Evolutionary conservation across 2,329 filamentous ascomycete species (phyloP).

Genomic region (Xylariaceae sp.): DNA sequence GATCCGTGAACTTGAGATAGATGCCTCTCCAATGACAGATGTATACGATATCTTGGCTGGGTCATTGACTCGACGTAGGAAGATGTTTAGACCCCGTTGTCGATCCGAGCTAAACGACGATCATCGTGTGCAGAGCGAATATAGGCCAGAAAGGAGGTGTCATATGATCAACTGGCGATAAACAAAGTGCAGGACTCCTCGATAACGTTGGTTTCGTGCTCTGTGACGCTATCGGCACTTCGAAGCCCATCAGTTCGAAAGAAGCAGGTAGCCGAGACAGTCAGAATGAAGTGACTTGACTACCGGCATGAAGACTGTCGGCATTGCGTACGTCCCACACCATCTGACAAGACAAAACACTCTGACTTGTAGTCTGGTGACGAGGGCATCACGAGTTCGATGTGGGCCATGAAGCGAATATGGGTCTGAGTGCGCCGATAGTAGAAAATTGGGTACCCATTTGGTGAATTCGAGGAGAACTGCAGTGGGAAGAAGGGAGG

Average conservation of each 20-base stretch:
- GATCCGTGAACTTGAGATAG: slow-evolving; percentile 11
- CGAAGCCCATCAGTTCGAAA: slow-evolving; percentile 10
- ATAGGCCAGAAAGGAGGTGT: not conserved
- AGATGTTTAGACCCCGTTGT: not conserved
- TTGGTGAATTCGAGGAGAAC: not conserved
- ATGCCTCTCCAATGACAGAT: not conserved
- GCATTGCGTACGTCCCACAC: slow-evolving; percentile 5
- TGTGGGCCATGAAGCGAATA: slow-evolving; percentile 6
- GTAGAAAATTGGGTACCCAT: not conserved
- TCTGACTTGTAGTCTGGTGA: slow-evolving; percentile 14
- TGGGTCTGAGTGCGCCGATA: not conserved
- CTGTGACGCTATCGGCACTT: slow-evolving; percentile 15
- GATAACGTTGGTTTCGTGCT: not conserved
- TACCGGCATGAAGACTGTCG: slow-evolving; percentile 13
- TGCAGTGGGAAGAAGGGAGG: slow-evolving; percentile 8
- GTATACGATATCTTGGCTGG: not conserved
- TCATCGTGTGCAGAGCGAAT: not conserved
- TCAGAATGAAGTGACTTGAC: slow-evolving; percentile 9
- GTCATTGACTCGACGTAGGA: not conserved
- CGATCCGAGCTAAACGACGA: not conserved
- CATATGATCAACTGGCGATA: not conserved
- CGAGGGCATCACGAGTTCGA: not conserved
- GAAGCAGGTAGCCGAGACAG: slow-evolving; percentile 15
- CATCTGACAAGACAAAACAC: slow-evolving; percentile 1
- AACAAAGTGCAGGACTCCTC: not conserved